Evolutionary conservation across 176 grass and related monocot genomes (phyloP), one percentile per base, ranked within the genome.

Genomic region (Zea luxurians): DNA sequence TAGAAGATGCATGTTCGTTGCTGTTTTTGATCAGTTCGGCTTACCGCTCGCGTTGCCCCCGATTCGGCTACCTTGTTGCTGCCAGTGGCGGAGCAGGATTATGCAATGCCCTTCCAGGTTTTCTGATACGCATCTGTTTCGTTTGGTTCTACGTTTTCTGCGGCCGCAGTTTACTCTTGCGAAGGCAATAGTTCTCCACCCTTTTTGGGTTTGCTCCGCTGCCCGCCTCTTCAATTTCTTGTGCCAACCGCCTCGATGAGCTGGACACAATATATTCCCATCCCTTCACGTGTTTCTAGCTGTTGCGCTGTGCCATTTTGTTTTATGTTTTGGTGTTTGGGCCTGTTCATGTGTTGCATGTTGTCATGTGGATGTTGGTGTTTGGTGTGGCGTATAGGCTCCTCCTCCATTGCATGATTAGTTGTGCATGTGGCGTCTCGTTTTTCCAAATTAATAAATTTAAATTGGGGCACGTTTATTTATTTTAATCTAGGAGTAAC

Each of bases 361-460:
- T 27, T 57, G 38, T 27, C 4, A 11, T 54, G 77, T 57, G 42
- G 60, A 8, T n/a, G 60, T 38, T 77, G 75, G 27, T 27, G 27
- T 27, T 27, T 27, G 27, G 15, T 48, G 46, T 82, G 40, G 38
- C 13, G 54, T 58, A 52, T 64, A 6, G 48, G 72, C 65, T 52
- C 69, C 15, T 47, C 27, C 27, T 27, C 27, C 27, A 27, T 27
- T 38, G 75, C 75, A 78, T 78, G 75, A 78, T 77, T 61, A 70
- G 60, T 2, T 54, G 36, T 47, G n/a, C 84, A 80, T 43, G 74
- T 50, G 60, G 41, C 17, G 10, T 72, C 40, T 38, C 46, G 41
- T 58, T 57, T 75, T 70, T 49, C 63, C 34, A 50, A 55, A 68
- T 35, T 79, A 68, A 57, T 68, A 57, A 42, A 57, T 18, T 58